Evolutionary conservation across 352 stramenopile genomes (phyloP).

Genomic region (Globisporangium parvum): DNA sequence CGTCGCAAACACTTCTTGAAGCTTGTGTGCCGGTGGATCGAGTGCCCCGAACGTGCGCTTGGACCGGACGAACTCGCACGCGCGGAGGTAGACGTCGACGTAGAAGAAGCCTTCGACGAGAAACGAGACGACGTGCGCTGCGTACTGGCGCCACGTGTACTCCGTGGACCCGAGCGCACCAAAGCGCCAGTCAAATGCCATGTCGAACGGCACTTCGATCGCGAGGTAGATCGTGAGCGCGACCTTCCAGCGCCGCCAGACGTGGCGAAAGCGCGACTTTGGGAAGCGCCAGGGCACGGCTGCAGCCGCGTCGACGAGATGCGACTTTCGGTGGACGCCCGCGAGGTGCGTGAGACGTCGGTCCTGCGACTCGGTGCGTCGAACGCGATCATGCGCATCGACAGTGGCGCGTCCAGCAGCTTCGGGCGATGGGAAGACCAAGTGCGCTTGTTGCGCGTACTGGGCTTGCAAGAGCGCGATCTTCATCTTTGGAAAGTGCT

Average conservation of each 20-base stretch:
- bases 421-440: neutral
- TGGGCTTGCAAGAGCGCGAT: conserved; percentile 8
- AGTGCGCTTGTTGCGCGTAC: neutral
- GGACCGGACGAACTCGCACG: conserved; percentile 10
- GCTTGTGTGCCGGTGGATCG: neutral
- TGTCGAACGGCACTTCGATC: conserved; percentile 17
- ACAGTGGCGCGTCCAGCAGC: neutral
- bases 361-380: conserved; percentile 1
- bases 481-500: conserved; percentile 9
- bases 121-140: conserved; percentile 5
- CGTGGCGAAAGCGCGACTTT: conserved; percentile 9
- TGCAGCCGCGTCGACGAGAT: neutral
- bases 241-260: conserved; percentile 15
- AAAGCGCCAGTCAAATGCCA: conserved; percentile 14
- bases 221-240: conserved; percentile 10
- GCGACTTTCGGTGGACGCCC: conserved; percentile 12
- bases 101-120: conserved; percentile 19
- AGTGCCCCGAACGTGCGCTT: neutral
- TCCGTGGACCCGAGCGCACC: neutral
- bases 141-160: neutral
- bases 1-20: neutral
- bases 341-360: conserved; percentile 12
- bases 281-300: conserved; percentile 13
- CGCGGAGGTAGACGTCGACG: conserved; percentile 16
- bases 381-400: neutral